Base-by-base conservation (phyloP, 371 early-diverging fungal genomes). In the Lichtheimia ornata region DNA sequence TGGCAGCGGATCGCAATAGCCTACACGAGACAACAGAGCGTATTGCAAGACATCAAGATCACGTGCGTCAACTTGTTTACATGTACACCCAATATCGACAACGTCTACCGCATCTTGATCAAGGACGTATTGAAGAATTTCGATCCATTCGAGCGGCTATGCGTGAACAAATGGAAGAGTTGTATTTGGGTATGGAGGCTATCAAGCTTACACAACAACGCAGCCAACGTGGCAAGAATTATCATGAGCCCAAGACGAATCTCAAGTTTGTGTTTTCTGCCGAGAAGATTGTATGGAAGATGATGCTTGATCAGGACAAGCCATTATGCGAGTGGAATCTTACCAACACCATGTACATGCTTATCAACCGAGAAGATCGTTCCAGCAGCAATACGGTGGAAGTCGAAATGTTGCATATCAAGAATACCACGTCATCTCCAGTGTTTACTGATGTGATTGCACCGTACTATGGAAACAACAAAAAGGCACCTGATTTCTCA, bases 161-260 rank as follows among this genome's bases (percentile, higher is more conserved):
- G 17, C 54, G 66, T 41, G 71, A 75, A 24, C 63, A 66, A 4
- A 58, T 73, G 24, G 90, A 91, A 54, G 90, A 91, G 53, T 72
- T 92, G n/a, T 83, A 83, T 62, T 69, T 92, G 14, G 76, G 85
- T 15, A 88, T 91, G 82, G 86, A 89, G 59, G 88, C 88, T 5
- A 70, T 91, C 45, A 89, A 85, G 35, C 65, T 77, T 1, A 66
- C 81, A 30, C 87, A 84, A 51, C 66, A 67, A 41, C 60, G 58
- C 44, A 59, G 60, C 30, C 45, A 75, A 65, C 50, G 65, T 58
- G 18, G 47, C 47, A 82, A 64, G 59, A 66, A 47, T 58, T 71
- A 35, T 73, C 73, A 24, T 65, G 67, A 53, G 14, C 27, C 51
- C 56, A 74, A 76, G 27, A 69, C 75, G 3, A 71, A 72, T 25